phyloP scores from a whole-genome alignment of 495 filamentous ascomycete genomes.

The Podospora fimiseda region DNA sequence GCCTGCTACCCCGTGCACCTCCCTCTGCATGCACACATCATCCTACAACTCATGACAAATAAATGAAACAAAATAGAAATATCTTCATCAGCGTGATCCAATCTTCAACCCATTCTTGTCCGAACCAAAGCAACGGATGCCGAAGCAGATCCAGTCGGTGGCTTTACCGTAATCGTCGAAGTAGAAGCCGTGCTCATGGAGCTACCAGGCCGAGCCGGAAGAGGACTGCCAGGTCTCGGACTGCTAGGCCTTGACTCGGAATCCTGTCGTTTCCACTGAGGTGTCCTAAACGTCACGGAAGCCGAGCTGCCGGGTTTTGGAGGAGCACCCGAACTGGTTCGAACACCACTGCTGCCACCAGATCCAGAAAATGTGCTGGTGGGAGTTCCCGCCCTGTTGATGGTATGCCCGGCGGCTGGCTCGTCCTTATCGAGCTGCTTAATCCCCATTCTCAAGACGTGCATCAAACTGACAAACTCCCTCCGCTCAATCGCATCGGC shows the following conservation, averaged over 20 bases:
- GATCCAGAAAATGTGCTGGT: not conserved
- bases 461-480: conserved; percentile 20
- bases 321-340: not conserved
- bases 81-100: not conserved
- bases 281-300: not conserved
- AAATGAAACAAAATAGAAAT: not conserved
- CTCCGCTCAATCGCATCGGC: conserved; percentile 21
- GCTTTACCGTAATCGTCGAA: too few species aligned
- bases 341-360: not conserved
- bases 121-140: not conserved
- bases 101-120: not conserved
- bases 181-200: not conserved
- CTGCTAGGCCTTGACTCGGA: not conserved
- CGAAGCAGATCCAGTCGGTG: too few species aligned
- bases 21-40: not conserved
- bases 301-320: not conserved
- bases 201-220: not conserved
- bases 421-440: conserved; percentile 14
- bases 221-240: not conserved
- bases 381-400: not conserved
- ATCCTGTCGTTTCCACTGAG: not conserved
- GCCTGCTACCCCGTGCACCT: not conserved
- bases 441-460: conserved; percentile 23
- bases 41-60: not conserved
- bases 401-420: not conserved